A percentile compares a stretch with the other conserved stretches of the same genome.
phyloP scores from a whole-genome alignment of 2,329 filamentous ascomycete species.

The Rhinocladiella mackenziei region DNA sequence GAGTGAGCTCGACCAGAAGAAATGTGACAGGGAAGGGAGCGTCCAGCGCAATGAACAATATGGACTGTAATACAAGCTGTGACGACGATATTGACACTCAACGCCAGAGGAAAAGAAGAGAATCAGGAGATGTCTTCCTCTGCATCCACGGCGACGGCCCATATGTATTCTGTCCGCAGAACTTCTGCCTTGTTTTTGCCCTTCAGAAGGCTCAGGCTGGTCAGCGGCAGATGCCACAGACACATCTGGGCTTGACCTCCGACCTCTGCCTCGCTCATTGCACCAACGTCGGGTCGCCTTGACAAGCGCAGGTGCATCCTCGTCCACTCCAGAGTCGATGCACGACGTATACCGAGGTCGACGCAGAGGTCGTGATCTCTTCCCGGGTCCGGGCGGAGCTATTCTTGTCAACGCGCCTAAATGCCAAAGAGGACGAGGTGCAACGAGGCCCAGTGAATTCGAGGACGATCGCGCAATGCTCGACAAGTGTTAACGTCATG shows the following conservation, averaged over 20 bases:
- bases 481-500: slow-evolving; percentile 11
- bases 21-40: neutral
- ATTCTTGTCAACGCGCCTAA: slow-evolving; percentile 13
- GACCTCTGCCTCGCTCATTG: slow-evolving; percentile 2
- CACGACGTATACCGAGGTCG: slow-evolving; percentile 3
- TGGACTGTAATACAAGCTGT: no score
- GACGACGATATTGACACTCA: no score
- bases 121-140: no score
- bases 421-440: neutral
- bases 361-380: neutral
- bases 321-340: slow-evolving; percentile 11
- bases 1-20: no score
- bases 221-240: slow-evolving; percentile 25
- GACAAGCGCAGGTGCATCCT: slow-evolving; percentile 6
- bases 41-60: neutral
- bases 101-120: no score
- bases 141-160: slow-evolving; percentile 5
- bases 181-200: slow-evolving; percentile 3
- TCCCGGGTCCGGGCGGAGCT: slow-evolving; percentile 5
- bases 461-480: slow-evolving; percentile 1
- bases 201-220: slow-evolving; percentile 5
- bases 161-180: neutral
- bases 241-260: slow-evolving; percentile 11
- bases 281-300: neutral
- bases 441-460: slow-evolving; percentile 15